Evolutionary conservation across 2,329 filamentous ascomycete species (phyloP), one percentile per base, ranked within the genome.

Genomic region (Coniochaeta hoffmannii): DNA sequence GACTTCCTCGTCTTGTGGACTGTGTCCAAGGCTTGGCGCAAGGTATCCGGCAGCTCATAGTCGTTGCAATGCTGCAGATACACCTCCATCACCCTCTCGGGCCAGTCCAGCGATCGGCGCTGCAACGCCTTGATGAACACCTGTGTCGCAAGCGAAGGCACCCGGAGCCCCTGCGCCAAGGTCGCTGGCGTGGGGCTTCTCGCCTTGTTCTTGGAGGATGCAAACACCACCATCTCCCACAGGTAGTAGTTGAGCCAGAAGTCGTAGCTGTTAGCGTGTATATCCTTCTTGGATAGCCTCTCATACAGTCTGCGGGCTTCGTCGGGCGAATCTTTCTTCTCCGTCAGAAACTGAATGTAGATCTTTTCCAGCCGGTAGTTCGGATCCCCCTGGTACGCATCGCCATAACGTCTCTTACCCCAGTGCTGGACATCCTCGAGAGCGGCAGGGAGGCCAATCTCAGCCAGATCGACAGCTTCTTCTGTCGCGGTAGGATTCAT

Each of bases 171-270:
- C 51, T 77, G 76, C 17, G 69, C 65, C 0, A 64, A 62, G 4
- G 72, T 73, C 2, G 71, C 72, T 5, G 79, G 78, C 0, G 77
- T 80, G 1, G 78, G 76, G 57, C 81, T 82, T 57, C 79, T 74
- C 34, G 73, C 71, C 55, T 77, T 80, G 55, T 78, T 75, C 56
- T 69, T 72, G 5, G 76, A 76, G 2, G 75, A 71, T 24, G 64
- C 59, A 60, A 81, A 83, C 4, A 82, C 64, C 56, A 88, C 79
- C 78, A 97, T 87, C 71, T 97, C 94, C 88, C 91, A 97, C 54
- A 87, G 78, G 71, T 97, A 97, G 70, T 90, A 97, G 44, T 86
- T 85, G 55, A 92, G 79, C 94, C 94, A 99, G 68, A 97, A 97
- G 63, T 96, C 90, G 66, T 92, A 91, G 62, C 85, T 92, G 62